These are phyloP conservation scores for Rhizophora apiculata DNA, from an alignment of 345 rosid species.

Conservation along the genomic window DNA sequence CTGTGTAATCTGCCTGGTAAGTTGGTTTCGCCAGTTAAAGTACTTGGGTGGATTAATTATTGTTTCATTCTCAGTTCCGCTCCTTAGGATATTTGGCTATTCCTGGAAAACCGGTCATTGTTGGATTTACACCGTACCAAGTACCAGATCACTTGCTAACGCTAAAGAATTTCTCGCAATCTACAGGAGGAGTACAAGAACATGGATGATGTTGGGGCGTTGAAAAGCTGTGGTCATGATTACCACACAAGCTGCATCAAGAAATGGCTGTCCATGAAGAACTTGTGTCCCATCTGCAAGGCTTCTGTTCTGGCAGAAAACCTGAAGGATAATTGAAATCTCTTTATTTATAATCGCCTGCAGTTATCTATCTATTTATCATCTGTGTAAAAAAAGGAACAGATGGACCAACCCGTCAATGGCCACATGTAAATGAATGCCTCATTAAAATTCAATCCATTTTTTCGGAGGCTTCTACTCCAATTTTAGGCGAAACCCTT, in stretches of 20 bases:
- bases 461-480: constrained; percentile 30
- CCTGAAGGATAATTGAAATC: constrained; percentile 18
- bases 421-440: constrained; percentile 27
- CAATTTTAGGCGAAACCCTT: constrained; percentile 18
- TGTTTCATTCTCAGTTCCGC: neutral
- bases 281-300: constrained; percentile 86
- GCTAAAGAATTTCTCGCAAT: neutral
- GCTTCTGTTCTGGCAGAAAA: constrained; percentile 45
- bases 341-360: neutral
- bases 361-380: constrained; percentile 7
- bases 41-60: neutral
- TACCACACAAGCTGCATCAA: constrained; percentile 72
- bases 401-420: constrained; percentile 12
- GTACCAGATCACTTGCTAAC: neutral
- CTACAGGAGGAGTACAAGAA: constrained; percentile 71
- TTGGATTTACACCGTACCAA: too few relatives aligned
- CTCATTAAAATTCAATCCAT: constrained; percentile 14
- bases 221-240: constrained; percentile 66
- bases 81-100: too few relatives aligned
- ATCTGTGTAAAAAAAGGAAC: constrained; percentile 18
- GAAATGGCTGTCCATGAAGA: constrained; percentile 87
- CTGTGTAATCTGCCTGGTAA: constrained; percentile 89
- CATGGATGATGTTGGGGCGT: constrained; percentile 48
- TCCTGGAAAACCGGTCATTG: too few relatives aligned
- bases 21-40: constrained; percentile 7